Base-by-base conservation (phyloP, 2,329 filamentous ascomycete genomes). In the Claviceps arundinis region DNA sequence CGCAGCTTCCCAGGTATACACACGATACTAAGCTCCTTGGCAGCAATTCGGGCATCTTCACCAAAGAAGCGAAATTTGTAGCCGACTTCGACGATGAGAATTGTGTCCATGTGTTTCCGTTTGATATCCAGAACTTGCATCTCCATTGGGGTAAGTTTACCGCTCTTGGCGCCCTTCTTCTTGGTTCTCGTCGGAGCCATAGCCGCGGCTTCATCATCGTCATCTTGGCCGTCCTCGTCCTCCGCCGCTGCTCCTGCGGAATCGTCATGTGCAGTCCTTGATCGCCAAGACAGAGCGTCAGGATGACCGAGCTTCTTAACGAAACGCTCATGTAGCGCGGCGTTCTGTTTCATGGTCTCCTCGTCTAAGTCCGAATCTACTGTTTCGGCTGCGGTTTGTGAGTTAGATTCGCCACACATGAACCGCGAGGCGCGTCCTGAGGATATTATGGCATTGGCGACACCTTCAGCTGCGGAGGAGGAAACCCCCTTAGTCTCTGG, bases 21-120 rank as follows among this genome's bases (percentile, higher is more conserved):
- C 41, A 98, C 86, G 59, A 98, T 96, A 54, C 89, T 87, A 48
- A 98, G 74, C 65, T 91, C 89, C 66, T 91, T 95, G 13, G 90
- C 87, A 4, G 91, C 93, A 51, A 82, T 80, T 50, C 89, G 80
- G 8, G 93, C 93, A 71, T 98, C 93, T 62, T 97, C 91, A 11
- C 93, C 93, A 63, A 95, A 95, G 71, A 98, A 95, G 37, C 87
- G 84, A 69, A 95, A 98, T 65, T 98, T 98, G 71, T 98, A 98
- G 49, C 93, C 93, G 8, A 97, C 93, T 65, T 98, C 91, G 50
- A 97, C 83, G 13, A 97, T 86, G 51, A 98, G 75, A 19, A 98
- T 62, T 0, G 91, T 93, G 64, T 97, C 93, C 71, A 89, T 77
- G 64, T 97, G 84, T 59, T 91, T 87, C 55, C 82, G 78, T 70